Evolutionary conservation across 768 basidiomycete genomes (phyloP), one percentile per base, ranked within the genome.

Genomic region (Sporobolomyces pararoseus): DNA sequence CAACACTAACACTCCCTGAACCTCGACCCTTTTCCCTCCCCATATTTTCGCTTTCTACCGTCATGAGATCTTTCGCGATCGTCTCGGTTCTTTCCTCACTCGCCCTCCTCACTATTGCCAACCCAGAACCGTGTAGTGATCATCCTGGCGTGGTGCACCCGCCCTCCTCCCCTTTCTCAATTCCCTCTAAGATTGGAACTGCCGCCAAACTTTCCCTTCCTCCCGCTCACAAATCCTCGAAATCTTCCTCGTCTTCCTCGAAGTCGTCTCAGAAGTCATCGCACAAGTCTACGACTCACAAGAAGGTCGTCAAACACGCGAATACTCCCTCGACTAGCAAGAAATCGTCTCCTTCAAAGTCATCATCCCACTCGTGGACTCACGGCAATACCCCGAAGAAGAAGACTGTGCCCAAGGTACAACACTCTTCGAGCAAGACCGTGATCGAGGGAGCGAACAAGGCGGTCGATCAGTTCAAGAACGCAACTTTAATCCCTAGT

Each of bases 121-220:
- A 50, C 21, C 70, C 70, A 17, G 70, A 71, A 17, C 70, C 70
- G 3, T 71, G 70, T 61, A 32, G 35, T 54, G 70, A 71, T 44
- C 70, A 66, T 32, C 65, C 65, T 12, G 70, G 65, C 25, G 70
- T 71, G 50, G 50, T 71, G 5, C 65, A 71, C 54, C 39, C 25
- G 4, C 35, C 49, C 1, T 60, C 49, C 1, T 60, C 61, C 17
- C 35, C 55, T 19, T 66, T 31, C 60, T 52, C 19, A 23, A 16
- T 58, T 4, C 44, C 44, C 16, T 46, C 44, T 14, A 54, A 54
- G 21, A 19, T 62, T 47, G 60, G 59, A 35, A 66, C 65, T 23
- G 65, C 57, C 61, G 49, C 47, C 19, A 47, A 63, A 49, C 51
- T 57, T 16, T 19, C 44, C 17, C 16, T 39, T 27, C 44, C 60